phyloP scores from a whole-genome alignment of 345 rosid species.

The Turnera subulata region DNA sequence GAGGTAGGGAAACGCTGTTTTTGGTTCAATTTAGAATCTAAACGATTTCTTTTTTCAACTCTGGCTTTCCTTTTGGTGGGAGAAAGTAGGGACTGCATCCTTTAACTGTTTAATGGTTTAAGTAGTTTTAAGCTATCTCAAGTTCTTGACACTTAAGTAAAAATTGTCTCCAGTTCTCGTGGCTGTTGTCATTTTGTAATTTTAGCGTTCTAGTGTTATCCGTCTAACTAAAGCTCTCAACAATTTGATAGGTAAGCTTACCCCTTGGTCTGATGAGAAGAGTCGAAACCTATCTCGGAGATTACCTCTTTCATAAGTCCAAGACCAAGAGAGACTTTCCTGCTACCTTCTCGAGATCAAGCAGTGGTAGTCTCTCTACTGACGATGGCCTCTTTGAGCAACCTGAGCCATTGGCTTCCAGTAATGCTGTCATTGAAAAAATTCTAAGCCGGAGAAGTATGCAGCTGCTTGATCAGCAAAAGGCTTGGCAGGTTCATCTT shows the following conservation, averaged over 20 bases:
- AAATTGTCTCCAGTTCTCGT: background rate
- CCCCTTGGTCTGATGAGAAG: constrained; percentile 53
- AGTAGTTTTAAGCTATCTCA: no score
- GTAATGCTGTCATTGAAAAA: constrained; percentile 47
- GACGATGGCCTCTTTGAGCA: constrained; percentile 75
- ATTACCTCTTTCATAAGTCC: constrained; percentile 50
- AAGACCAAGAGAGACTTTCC: constrained; percentile 34
- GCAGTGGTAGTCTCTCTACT: constrained; percentile 46
- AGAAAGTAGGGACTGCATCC: no score
- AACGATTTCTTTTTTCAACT: background rate
- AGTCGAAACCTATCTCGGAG: constrained; percentile 59
- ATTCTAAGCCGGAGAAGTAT: constrained; percentile 48
- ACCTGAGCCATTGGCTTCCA: constrained; percentile 47
- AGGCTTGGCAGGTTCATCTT: constrained; percentile 71
- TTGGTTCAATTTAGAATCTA: background rate
- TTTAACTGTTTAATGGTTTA: no score
- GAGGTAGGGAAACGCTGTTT: constrained; percentile 50
- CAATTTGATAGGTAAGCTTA: constrained; percentile 54
- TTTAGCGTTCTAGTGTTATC: background rate
- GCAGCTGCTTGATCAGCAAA: constrained; percentile 60
- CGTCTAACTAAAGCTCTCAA: no score
- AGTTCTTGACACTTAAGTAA: background rate
- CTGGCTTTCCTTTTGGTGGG: no score
- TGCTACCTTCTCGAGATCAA: constrained; percentile 55
- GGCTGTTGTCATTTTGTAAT: background rate